Base-by-base conservation (phyloP, 2,329 filamentous ascomycete genomes). In the Tolypocladium ovalisporum region DNA sequence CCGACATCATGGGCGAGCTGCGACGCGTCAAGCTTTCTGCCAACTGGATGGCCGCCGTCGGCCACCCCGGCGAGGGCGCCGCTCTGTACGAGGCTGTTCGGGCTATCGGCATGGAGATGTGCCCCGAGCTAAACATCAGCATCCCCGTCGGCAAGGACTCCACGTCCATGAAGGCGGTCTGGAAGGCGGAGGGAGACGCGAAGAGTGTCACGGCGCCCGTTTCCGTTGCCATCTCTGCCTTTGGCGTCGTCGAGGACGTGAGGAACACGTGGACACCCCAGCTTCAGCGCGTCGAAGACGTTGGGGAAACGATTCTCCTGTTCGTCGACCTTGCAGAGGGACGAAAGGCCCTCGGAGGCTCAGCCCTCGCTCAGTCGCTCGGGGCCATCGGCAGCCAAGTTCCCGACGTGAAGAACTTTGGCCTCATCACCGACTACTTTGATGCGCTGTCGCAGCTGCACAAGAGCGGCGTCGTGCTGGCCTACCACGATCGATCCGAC, bases 11-110 rank as follows among this genome's bases (percentile, higher is more conserved):
- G 57, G 88, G 87, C 52, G 85, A 89, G 56, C 76, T 97, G 55
- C 82, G 82, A 59, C 85, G 89, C 49, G 86, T 97, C 60, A 88
- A 93, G 69, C 82, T 97, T 12, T 97, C 92, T 3, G 93, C 93
- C 54, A 97, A 99, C 75, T 99, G 93, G 93, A 97, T 97, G 94
- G 92, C 91, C 3, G 93, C 93, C n/a, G 89, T 92, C 60, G 91
- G 86, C 68, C 91, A 97, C 70, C 87, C 89, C 27, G 94, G 94
- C 52, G 94, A 99, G 73, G 92, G 90, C 44, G 92, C 93, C 42
- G 90, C 87, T 19, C 80, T 97, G 36, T 97, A 96, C 67, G 90
- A 97, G 71, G 94, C 92, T 35, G 94, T 97, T 2, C 83, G 96
- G 69, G 91, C 93, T 12, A 91, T 97, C 58, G 92, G 92, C 54